Conservation (phyloP, 2,329 filamentous ascomycete genomes). For the Beauveria sp. region DNA sequence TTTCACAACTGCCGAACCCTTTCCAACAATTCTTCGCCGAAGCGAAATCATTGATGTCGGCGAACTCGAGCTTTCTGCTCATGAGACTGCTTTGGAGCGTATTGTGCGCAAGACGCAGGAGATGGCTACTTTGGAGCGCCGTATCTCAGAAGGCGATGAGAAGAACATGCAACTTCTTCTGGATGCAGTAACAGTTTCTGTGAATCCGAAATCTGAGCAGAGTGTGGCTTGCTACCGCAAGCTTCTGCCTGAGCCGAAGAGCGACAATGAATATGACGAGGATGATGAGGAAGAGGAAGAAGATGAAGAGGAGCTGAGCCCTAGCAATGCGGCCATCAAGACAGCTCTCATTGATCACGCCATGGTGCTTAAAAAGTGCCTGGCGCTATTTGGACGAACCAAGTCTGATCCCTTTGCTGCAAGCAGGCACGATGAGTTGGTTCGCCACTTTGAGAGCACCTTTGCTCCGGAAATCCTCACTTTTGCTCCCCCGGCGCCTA, state of each 20-base stretch:
- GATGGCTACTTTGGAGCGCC: slow-evolving; percentile 67
- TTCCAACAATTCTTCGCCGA: slow-evolving; percentile 82
- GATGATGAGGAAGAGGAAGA: slow-evolving; percentile 36
- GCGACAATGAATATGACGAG: slow-evolving; percentile 29
- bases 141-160: slow-evolving; percentile 64
- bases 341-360: slow-evolving; percentile 86
- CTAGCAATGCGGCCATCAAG: slow-evolving; percentile 70
- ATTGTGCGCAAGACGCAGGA: slow-evolving; percentile 88
- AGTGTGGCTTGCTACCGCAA: slow-evolving; percentile 73
- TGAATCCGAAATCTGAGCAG: slow-evolving; percentile 65
- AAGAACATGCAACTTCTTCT: slow-evolving; percentile 60
- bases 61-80: slow-evolving; percentile 59
- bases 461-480: slow-evolving; percentile 60
- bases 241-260: slow-evolving; percentile 52
- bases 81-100: slow-evolving; percentile 85
- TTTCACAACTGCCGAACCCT: slow-evolving; percentile 75
- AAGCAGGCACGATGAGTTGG: slow-evolving; percentile 45
- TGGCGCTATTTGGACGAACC: slow-evolving; percentile 60
- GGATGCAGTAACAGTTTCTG: slow-evolving; percentile 68
- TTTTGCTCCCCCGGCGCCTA: slow-evolving; percentile 45
- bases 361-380: slow-evolving; percentile 74
- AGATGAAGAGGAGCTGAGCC: slow-evolving; percentile 40
- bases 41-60: slow-evolving; percentile 72
- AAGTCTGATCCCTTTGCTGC: slow-evolving; percentile 19
- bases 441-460: slow-evolving; percentile 51